Evolutionary conservation across 2,329 filamentous ascomycete genomes (phyloP), one percentile per base, ranked within the genome.

Genomic region (Fusarium sp.): DNA sequence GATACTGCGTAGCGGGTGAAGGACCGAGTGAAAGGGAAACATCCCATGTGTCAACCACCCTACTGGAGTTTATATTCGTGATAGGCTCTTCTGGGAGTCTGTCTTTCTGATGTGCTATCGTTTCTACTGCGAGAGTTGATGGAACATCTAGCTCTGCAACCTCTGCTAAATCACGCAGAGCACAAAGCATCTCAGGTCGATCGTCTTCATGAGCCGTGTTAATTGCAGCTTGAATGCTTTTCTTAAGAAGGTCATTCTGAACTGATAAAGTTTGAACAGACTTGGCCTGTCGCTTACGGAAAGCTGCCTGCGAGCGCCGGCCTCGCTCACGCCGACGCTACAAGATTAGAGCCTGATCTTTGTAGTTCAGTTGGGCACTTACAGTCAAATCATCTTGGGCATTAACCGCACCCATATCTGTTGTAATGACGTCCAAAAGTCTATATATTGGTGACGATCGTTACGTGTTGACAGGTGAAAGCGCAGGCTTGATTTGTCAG

Each of bases 301-400:
- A 62, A 14, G 59, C 59, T 28, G 59, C 59, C 3, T 62, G 59
- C 0, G 59, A 62, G 3, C 57, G 59, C 2, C 59, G 30, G 3
- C 59, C 57, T 44, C 59, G 59, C 13, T 62, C 59, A 2, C 57
- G 48, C 7, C 59, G 57, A 17, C 57, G 59, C 59, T 62, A 13
- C n/a, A n/a, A n/a, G n/a, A n/a, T n/a, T n/a, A n/a, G n/a, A n/a
- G n/a, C n/a, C n/a, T n/a, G n/a, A n/a, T n/a, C n/a, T n/a, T n/a
- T n/a, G n/a, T n/a, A n/a, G n/a, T n/a, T n/a, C n/a, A n/a, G n/a
- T n/a, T n/a, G n/a, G n/a, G 17, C 2, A 28, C 30, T 10, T 1
- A 48, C 59, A 2, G 13, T 44, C 2, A 62, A 1, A 1, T 62
- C 41, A 8, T 56, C 48, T 15, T 62, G 44, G 1, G 4, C 17